Evolutionary conservation across 768 basidiomycete species (phyloP), one percentile per base, ranked within the genome.

Genomic region (Suillus decipiens): DNA sequence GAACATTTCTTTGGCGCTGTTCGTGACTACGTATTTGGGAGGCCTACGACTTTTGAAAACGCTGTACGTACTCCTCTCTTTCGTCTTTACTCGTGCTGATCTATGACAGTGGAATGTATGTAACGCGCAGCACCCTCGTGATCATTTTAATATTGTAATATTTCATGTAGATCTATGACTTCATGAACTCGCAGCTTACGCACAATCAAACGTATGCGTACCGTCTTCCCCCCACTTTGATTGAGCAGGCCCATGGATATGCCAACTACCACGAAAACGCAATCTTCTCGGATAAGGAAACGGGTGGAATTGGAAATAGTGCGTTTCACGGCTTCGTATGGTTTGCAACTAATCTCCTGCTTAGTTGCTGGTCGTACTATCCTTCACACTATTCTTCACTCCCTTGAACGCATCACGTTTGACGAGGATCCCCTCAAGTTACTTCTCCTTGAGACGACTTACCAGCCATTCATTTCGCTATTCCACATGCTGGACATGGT

Each of bases 381-480:
- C 64, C 77, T 95, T 42, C 82, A 86, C 68, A 88, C 88, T 19
- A 84, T 95, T 73, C 78, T 92, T 63, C 79, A 73, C 57, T 84
- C 91, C 33, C 83, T 95, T 58, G 85, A 92, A 71, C 87, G 86
- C 64, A 89, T 96, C 75, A 84, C 88, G 19, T 90, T 88, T 78
- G 86, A 88, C 63, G 85, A 83, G 63, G 89, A 92, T 76, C 88
- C 90, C 41, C 84, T 95, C 59, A 88, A 90, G 69, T 81, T 95
- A 73, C 79, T 89, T 73, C 77, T 93, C 64, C 80, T 92, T 66
- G 86, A 89, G 77, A 87, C 88, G 10, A 90, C 90, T 62, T 95
- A 94, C 79, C 92, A 94, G 75, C 88, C 93, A 6, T 92, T 95
- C 82, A 86, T 93, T 69, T 93, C 91, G 10, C 81, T 95, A 71